phyloP scores from a whole-genome alignment of 1,284 basidiomycete genomes.

The Lignosus rhinocerotis region DNA sequence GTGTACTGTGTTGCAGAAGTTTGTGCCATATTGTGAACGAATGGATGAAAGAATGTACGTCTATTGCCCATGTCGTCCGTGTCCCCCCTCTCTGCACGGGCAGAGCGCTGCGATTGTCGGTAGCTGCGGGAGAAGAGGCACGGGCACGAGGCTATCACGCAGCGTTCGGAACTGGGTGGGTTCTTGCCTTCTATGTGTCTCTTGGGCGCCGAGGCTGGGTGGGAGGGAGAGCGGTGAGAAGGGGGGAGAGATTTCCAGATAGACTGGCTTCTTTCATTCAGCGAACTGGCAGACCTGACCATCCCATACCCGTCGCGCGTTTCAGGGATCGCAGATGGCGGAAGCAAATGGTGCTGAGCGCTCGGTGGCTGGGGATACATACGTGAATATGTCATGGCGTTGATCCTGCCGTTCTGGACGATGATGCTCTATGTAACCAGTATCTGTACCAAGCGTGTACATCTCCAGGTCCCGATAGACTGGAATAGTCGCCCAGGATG shows the following conservation, averaged over 20 bases:
- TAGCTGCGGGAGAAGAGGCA: not conserved
- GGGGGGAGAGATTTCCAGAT: constrained; percentile 17
- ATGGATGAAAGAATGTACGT: constrained; percentile 1
- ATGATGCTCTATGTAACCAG: not conserved
- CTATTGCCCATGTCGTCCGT: not conserved
- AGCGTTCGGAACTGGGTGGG: constrained; percentile 4
- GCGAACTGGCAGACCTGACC: constrained; percentile 1
- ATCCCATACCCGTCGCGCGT: constrained; percentile 8
- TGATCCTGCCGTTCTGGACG: constrained; percentile 1
- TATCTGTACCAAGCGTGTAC: not conserved
- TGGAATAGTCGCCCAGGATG: constrained; percentile 2
- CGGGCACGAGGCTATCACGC: not conserved
- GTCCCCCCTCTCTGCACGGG: too few relatives aligned
- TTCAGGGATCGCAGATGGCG: constrained; percentile 22
- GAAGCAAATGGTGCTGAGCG: constrained; percentile 17
- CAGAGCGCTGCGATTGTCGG: not conserved
- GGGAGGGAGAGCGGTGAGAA: constrained; percentile 6
- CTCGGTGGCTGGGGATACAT: not conserved
- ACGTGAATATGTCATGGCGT: not conserved
- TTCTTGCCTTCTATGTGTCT: constrained; percentile 13
- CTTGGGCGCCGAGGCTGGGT: constrained; percentile 3
- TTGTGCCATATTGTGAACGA: not conserved
- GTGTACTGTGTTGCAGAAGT: not conserved
- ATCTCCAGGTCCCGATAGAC: not conserved
- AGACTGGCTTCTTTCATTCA: constrained; percentile 8